A percentile compares a stretch with the other conserved stretches of the same genome.
These are phyloP conservation scores for Silene coronaria DNA, from an alignment of 179 eudicot species.

Conservation along the genomic window DNA sequence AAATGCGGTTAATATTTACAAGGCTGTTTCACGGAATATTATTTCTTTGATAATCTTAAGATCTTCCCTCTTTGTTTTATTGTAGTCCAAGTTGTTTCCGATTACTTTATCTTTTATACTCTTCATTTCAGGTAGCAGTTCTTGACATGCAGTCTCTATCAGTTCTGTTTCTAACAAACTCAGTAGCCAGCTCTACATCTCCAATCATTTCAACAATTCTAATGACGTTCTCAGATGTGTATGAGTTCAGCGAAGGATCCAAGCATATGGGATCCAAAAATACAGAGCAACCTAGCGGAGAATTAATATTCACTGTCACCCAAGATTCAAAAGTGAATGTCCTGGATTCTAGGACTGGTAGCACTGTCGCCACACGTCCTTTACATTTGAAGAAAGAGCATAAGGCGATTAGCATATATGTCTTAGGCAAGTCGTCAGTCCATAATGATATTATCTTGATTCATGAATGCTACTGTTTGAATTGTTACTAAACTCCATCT, in stretches of 20 bases:
- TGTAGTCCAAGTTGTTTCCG: constrained; percentile 1
- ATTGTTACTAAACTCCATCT: constrained; percentile 15
- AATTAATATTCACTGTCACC: constrained; percentile 46
- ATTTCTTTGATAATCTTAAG: background rate
- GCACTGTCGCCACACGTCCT: constrained; percentile 39
- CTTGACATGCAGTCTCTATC: constrained; percentile 52
- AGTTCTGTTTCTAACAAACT: constrained; percentile 40
- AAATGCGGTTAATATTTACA: background rate
- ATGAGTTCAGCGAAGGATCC: constrained; percentile 31
- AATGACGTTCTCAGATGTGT: constrained; percentile 27
- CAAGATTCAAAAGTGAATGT: constrained; percentile 51
- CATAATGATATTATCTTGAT: constrained; percentile 1
- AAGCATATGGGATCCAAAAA: constrained; percentile 31
- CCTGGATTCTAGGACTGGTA: constrained; percentile 42
- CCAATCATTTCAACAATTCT: constrained; percentile 41
- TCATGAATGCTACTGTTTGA: constrained; percentile 1
- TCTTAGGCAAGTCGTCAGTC: constrained; percentile 63
- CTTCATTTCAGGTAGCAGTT: constrained; percentile 58
- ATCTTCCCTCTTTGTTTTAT: background rate
- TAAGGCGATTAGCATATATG: constrained; percentile 55
- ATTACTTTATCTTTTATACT: background rate
- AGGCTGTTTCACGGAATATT: background rate
- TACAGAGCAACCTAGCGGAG: constrained; percentile 34
- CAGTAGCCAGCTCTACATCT: constrained; percentile 32
- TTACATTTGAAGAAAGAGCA: constrained; percentile 43